Evolutionary conservation across 1,139 yeast species (phyloP), one percentile per base, ranked within the genome.

Genomic region (Yamadazyma conglobata): DNA sequence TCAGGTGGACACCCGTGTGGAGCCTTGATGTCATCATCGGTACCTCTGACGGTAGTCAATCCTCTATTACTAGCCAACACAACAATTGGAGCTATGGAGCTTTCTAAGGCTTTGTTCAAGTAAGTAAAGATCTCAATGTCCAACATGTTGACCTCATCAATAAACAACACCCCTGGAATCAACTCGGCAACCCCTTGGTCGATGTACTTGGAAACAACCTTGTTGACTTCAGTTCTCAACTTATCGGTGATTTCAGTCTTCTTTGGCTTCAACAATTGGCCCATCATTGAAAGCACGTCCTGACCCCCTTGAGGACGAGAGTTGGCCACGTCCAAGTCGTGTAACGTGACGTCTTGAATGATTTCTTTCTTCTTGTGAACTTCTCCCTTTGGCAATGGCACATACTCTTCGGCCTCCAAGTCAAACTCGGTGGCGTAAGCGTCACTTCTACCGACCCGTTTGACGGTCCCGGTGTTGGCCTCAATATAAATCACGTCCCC

Each of bases 281-380:
- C 97, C 98, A 91, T 91, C 95, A 93, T 87, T 6, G 96, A 87
- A 54, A 91, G 73, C 30, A 93, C 95, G 54, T 91, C 98, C 62
- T 93, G 98, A 19, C 98, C 98, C 43, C 98, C 98, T 62, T 91
- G 97, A 10, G 99, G 98, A 50, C 89, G 77, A 2, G 98, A 89
- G 54, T 91, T 91, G 30, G 98, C 98, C 29, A 87, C 82, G 60
- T 91, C 99, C 52, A 91, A 69, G 55, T 91, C 99, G 54, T 93
- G 96, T 46, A 91, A 72, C 2, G 98, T 87, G 27, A 91, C 96
- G 53, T 91, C 98, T 60, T 91, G 99, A 12, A 93, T 95, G 47
- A 91, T 88, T 60, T 91, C 98, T 60, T 91, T 91, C 74, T 89
- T 91, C 62, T 93, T 93, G 65, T 93, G 98, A 22, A 91, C 97